Evolutionary conservation across 1,284 basidiomycete species (phyloP).

Genomic region (Testicularia cyperi): DNA sequence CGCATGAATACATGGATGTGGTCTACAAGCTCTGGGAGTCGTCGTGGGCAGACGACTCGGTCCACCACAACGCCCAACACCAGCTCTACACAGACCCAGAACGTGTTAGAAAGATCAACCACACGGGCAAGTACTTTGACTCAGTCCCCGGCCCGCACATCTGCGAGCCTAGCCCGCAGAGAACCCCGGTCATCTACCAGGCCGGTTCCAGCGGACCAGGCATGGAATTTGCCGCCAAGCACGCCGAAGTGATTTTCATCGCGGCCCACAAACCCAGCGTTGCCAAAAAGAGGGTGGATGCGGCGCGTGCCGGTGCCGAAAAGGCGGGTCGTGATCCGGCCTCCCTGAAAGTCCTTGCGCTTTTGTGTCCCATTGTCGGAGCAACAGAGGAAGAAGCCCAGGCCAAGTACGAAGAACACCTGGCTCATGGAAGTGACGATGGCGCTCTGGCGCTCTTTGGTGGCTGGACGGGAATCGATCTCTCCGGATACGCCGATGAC

Average conservation of each 20-base stretch:
- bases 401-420: conserved; percentile 51
- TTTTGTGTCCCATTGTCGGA: conserved; percentile 52
- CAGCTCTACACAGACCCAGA: conserved; percentile 51
- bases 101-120: conserved; percentile 56
- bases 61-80: conserved; percentile 31
- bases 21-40: conserved; percentile 62
- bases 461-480: conserved; percentile 57
- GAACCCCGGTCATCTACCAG: conserved; percentile 60
- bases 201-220: conserved; percentile 57
- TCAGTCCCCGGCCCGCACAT: conserved; percentile 58
- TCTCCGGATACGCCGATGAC: conserved; percentile 41
- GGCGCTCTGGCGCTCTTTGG: conserved; percentile 59
- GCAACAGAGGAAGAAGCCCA: conserved; percentile 56
- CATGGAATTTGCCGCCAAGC: conserved; percentile 57
- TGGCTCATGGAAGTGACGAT: conserved; percentile 46
- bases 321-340: conserved; percentile 50
- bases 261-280: conserved; percentile 50
- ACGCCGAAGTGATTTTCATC: conserved; percentile 61
- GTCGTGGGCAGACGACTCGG: conserved; percentile 60
- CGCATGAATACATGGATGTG: conserved; percentile 53
- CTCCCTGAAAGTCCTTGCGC: conserved; percentile 54
- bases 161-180: conserved; percentile 57
- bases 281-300: conserved; percentile 51
- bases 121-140: conserved; percentile 56
- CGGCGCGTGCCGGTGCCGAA: conserved; percentile 35